These are phyloP conservation scores for Rhodotorula mucilaginosa DNA, from an alignment of 1,284 basidiomycete genomes.

Conservation along the genomic window DNA sequence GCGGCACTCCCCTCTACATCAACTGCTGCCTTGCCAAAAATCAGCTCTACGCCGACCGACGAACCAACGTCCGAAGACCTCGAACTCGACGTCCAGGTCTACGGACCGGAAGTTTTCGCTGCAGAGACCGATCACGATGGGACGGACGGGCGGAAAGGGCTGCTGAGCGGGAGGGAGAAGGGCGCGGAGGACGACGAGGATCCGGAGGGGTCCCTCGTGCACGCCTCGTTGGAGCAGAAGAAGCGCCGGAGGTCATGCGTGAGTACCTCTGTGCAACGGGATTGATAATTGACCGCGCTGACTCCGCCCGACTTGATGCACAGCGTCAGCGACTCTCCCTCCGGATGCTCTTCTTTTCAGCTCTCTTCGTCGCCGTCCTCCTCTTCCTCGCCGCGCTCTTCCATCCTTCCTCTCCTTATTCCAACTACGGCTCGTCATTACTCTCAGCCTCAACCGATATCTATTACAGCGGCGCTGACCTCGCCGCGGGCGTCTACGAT, in stretches of 20 bases:
- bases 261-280: neutral
- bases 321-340: constrained; percentile 10
- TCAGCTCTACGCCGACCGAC: neutral
- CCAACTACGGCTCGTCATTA: neutral
- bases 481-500: constrained; percentile 10
- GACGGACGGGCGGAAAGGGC: neutral
- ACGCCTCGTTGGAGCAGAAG: neutral
- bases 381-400: constrained; percentile 29
- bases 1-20: neutral
- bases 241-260: neutral
- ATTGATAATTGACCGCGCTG: neutral
- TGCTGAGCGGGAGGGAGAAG: constrained; percentile 15
- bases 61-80: neutral
- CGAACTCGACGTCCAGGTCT: neutral
- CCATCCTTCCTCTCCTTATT: constrained; percentile 25
- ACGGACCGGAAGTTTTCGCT: neutral
- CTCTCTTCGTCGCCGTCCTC: constrained; percentile 17
- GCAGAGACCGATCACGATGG: constrained; percentile 6
- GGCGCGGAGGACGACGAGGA: constrained; percentile 4
- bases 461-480: constrained; percentile 17
- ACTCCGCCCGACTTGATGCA: neutral
- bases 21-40: neutral
- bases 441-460: neutral
- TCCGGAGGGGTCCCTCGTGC: neutral
- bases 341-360: constrained; percentile 24